A percentile compares a stretch with the other conserved stretches of the same genome.
Evolutionary conservation across 176 grass and related monocot species (phyloP).

Genomic region (Eremochloa ophiuroides): DNA sequence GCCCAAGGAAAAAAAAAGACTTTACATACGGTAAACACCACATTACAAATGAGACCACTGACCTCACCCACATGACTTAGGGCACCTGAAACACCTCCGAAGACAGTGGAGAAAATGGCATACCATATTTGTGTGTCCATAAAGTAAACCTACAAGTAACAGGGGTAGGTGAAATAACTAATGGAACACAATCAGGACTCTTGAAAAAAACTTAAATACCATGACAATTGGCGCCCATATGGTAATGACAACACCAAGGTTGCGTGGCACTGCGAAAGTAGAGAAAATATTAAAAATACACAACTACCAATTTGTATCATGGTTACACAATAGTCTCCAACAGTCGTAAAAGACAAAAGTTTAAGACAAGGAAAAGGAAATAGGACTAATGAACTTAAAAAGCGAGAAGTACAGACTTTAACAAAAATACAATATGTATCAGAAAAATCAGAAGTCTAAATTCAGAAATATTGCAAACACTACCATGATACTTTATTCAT

Average conservation of each 20-base stretch:
- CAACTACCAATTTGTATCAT: background rate
- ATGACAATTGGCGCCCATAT: conserved; percentile 69
- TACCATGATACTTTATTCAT: background rate
- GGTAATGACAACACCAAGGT: conserved; percentile 62
- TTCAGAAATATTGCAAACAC: background rate
- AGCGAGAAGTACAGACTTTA: background rate
- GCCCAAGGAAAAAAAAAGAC: background rate
- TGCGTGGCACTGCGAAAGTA: conserved; percentile 48
- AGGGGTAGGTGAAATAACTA: conserved; percentile 24
- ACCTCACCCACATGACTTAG: conserved; percentile 81
- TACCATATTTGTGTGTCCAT: conserved; percentile 90
- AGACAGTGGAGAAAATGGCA: conserved; percentile 71
- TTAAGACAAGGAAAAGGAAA: background rate
- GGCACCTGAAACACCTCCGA: conserved; percentile 64
- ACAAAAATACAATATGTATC: background rate
- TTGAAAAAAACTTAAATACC: conserved; percentile 36
- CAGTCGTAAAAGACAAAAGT: conserved; percentile 2
- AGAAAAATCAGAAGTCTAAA: background rate
- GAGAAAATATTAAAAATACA: background rate
- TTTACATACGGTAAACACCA: background rate
- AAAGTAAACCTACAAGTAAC: conserved; percentile 57
- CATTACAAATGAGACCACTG: background rate
- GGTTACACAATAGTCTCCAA: background rate
- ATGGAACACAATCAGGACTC: background rate
- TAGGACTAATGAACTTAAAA: background rate